Evolutionary conservation across 495 filamentous ascomycete species (phyloP), one percentile per base, ranked within the genome.

Genomic region (Immersiella caudata): DNA sequence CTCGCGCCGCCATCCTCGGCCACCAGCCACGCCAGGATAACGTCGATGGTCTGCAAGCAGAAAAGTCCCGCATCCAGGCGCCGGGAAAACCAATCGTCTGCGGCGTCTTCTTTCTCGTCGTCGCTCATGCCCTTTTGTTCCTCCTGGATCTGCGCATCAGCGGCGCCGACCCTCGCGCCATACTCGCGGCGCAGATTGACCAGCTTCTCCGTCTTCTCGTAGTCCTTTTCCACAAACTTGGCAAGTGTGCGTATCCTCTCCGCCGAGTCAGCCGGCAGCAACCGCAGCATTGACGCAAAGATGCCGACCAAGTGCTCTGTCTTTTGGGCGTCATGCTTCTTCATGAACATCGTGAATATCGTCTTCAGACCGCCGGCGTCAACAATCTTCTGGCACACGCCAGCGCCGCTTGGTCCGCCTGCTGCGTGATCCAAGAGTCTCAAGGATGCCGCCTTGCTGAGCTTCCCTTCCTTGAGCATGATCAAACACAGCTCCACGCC

Each of bases 141-240:
- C 12, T 81, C 79, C 60, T 82, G 79, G 62, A 97, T 93, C 64
- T 85, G 82, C 65, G 83, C 75, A 57, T 97, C 93, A 0, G 91
- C 89, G 0, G 84, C 78, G 0, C 73, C 80, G 0, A 98, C 75
- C 29, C 87, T 85, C 0, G 86, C 79, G 0, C 86, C 86, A 76
- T 91, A 96, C 16, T 92, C 90, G 26, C 87, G 80, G 50, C 96
- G 82, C 40, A 97, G 77, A 68, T 83, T 82, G 50, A 95, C 77
- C 1, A 96, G 81, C 71, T 87, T 90, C 11, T 71, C 79, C 14
- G 91, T 87, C 78, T 96, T 96, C 66, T 93, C 91, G 74, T 96
- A 97, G 66, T 97, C 90, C 70, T 91, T 94, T 79, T 97, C 94
- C 51, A 96, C 90, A 75, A 99, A 98, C 72, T 99, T 99, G 3